Conservation (phyloP, 2,329 filamentous ascomycete genomes). For the Fusarium setosum region DNA sequence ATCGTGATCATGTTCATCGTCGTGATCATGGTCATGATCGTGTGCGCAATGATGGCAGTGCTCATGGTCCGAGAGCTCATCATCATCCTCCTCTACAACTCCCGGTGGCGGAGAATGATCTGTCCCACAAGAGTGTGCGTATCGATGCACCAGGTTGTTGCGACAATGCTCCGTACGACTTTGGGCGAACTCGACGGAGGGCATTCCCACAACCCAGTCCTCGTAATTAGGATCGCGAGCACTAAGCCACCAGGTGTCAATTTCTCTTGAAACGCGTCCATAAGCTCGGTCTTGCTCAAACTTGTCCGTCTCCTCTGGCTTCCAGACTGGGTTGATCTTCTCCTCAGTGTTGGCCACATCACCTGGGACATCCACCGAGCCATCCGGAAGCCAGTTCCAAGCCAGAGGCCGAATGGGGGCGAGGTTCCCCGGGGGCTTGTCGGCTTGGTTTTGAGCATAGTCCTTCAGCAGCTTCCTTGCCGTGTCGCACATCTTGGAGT, state of each 20-base stretch:
- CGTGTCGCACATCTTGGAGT: constrained; percentile 68
- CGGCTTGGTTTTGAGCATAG: constrained; percentile 62
- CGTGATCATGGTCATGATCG: constrained; percentile 35
- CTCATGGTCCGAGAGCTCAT: constrained; percentile 50
- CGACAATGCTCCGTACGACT: constrained; percentile 68
- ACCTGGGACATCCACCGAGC: constrained; percentile 42
- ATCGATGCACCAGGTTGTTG: constrained; percentile 68
- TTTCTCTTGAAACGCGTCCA: constrained; percentile 71
- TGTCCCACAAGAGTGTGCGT: constrained; percentile 57
- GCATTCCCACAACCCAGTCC: constrained; percentile 69
- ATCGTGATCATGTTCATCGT: constrained; percentile 44
- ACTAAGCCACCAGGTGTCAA: constrained; percentile 73
- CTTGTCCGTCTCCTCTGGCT: constrained; percentile 64
- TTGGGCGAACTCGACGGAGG: constrained; percentile 69
- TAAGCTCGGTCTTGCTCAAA: constrained; percentile 69
- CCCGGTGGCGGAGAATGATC: constrained; percentile 53
- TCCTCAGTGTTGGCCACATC: constrained; percentile 53
- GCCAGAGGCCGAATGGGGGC: constrained; percentile 63
- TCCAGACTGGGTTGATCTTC: constrained; percentile 61
- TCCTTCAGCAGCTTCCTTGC: constrained; percentile 66
- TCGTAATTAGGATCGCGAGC: constrained; percentile 71
- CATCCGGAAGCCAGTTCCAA: constrained; percentile 66
- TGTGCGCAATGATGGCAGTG: constrained; percentile 46
- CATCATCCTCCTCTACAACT: constrained; percentile 49
- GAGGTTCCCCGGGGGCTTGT: constrained; percentile 62